Evolutionary conservation across 1,139 yeast genomes (phyloP).

Genomic region (Hansenula lynferdii): DNA sequence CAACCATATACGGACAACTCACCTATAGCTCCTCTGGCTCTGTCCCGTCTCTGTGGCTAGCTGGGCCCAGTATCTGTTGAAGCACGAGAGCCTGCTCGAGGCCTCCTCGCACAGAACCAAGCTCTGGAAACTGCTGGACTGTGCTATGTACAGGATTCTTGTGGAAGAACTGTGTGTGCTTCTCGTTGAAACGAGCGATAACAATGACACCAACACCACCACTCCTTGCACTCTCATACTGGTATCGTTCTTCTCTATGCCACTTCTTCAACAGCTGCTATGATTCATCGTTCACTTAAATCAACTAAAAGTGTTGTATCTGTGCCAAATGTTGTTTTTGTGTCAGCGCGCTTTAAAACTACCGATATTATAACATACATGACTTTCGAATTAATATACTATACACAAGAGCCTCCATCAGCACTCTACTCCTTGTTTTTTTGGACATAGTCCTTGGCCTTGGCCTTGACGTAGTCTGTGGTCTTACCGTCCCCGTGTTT

Average conservation of each 20-base stretch:
- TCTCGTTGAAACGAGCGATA: background rate
- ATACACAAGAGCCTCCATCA: background rate
- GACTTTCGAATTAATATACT: background rate
- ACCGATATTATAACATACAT: background rate
- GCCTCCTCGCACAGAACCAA: conserved; percentile 19
- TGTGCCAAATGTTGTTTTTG: background rate
- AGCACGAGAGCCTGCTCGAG: conserved; percentile 17
- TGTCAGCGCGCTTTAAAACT: background rate
- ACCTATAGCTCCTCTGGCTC: no score
- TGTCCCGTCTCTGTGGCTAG: conserved; percentile 11
- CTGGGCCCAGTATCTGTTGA: conserved; percentile 8
- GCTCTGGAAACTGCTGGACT: conserved; percentile 8
- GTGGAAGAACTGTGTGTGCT: background rate
- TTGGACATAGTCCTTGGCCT: conserved; percentile 75
- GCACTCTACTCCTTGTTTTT: conserved; percentile 5
- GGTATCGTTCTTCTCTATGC: no score
- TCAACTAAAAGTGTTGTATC: no score
- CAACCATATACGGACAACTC: no score
- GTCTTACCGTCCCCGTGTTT: conserved; percentile 62
- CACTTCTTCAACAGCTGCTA: no score
- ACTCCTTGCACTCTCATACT: no score
- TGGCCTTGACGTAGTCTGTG: conserved; percentile 82
- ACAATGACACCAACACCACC: background rate
- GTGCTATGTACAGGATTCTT: background rate
- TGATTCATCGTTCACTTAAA: no score